Evolutionary conservation across 345 rosid genomes (phyloP), one percentile per base, ranked within the genome.

Genomic region (Carallia brachiata): DNA sequence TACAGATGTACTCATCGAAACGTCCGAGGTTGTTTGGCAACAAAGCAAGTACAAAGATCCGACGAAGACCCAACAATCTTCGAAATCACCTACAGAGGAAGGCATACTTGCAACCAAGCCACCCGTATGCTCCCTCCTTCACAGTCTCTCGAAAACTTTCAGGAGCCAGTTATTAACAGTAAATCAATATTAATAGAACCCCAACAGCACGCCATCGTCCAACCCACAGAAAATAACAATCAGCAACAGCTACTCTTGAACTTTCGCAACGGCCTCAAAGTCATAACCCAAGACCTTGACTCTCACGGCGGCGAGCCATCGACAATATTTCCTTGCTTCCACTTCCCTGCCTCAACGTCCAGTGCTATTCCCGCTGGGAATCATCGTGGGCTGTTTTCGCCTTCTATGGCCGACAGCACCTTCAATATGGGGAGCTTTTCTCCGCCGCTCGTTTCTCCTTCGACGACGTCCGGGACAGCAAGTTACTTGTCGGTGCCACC

Each of bases 11-110:
- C 92, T 9, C 84, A 78, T 63, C 79, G 91, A 6, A 84, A 82
- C 56, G 82, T 82, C 0, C 84, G 82, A 70, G 75, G 84, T 32
- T 94, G 97, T 65, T 86, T 82, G 82, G 96, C 98, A 1, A 86
- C 95, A 57, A 94, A 90, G 78, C 97, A 94, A 69, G 90, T 90
- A 55, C 98, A 94, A 71, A 79, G 90, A 79, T 88, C 95, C 34
- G 95, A 91, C 68, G 82, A 85, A 48, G 98, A 94, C 70, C 91
- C 90, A 4, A 71, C 90, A 48, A 70, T 91, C 34, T 91, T 94
- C 39, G 88, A 91, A 6, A 69, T 94, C 63, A 89, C 89, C 7
- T 93, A 91, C 81, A 79, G 84, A 59, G 97, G 96, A 70, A 78
- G 65, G 67, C 98, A 94, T 80, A 81, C 90, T 10, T 94, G 98